A percentile compares a stretch with the other conserved stretches of the same genome.
Evolutionary conservation across 176 grass and related monocot species (phyloP).

Genomic region (Microstegium vimineum): DNA sequence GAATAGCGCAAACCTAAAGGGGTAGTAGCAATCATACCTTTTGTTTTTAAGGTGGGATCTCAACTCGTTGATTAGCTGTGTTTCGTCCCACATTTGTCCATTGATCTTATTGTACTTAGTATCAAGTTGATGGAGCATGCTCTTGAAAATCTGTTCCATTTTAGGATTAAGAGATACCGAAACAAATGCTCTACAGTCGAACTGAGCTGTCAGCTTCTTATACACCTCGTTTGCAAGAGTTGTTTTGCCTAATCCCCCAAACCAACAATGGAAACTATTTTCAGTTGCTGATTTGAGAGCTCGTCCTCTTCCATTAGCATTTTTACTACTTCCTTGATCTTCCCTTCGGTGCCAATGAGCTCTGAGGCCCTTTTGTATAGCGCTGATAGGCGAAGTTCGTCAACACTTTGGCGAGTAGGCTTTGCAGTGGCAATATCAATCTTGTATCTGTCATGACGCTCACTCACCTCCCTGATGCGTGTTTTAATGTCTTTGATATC

Average conservation of each 20-base stretch:
- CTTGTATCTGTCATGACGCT: not conserved
- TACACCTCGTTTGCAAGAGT: conserved; percentile 10
- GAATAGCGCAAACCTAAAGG: no score
- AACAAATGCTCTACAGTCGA: not conserved
- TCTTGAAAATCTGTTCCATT: not conserved
- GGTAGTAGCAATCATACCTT: no score
- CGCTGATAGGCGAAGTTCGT: not conserved
- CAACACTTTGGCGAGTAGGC: not conserved
- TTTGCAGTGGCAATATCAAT: not conserved
- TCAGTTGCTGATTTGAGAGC: not conserved
- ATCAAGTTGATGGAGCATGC: no score
- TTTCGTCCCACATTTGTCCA: no score
- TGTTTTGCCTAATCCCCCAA: conserved; percentile 24
- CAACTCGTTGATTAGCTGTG: no score
- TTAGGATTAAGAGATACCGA: not conserved
- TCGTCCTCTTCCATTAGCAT: not conserved
- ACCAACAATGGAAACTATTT: not conserved
- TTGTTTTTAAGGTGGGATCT: no score
- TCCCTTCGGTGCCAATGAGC: not conserved
- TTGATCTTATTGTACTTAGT: no score
- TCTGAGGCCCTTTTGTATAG: not conserved
- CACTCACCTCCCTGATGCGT: not conserved
- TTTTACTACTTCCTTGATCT: not conserved
- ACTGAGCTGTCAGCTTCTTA: not conserved
- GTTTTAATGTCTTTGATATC: not conserved